phyloP scores from a whole-genome alignment of 2,329 filamentous ascomycete genomes.

The Bretziella fagacearum region DNA sequence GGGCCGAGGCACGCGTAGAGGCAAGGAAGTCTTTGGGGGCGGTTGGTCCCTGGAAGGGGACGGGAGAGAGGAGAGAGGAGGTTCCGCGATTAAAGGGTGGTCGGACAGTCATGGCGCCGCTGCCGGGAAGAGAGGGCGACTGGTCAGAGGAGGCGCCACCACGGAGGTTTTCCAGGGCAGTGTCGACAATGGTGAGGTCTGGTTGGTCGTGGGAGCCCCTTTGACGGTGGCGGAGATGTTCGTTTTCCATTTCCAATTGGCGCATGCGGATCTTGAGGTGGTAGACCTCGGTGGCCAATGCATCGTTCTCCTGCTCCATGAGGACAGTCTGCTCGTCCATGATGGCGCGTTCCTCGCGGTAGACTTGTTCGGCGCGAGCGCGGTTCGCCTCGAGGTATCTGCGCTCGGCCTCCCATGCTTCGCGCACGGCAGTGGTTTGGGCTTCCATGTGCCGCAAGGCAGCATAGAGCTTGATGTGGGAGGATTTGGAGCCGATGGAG shows the following conservation, averaged over 20 bases:
- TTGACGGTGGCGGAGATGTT: background rate
- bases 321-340: slow-evolving; percentile 34
- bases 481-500: no score
- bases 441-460: slow-evolving; percentile 25
- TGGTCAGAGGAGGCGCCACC: background rate
- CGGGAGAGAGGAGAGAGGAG: slow-evolving; percentile 4
- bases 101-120: slow-evolving; percentile 1
- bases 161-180: background rate
- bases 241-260: background rate
- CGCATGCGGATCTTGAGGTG: background rate
- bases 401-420: slow-evolving; percentile 37
- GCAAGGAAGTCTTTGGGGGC: slow-evolving; percentile 23
- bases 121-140: background rate
- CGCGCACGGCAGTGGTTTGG: slow-evolving; percentile 28
- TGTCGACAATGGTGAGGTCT: background rate
- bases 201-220: background rate
- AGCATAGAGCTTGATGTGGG: slow-evolving; percentile 9
- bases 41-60: slow-evolving; percentile 7
- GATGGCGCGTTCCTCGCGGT: slow-evolving; percentile 34
- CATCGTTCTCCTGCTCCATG: slow-evolving; percentile 28
- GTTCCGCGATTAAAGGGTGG: background rate
- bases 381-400: slow-evolving; percentile 37
- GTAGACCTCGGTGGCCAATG: slow-evolving; percentile 16
- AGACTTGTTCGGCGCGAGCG: slow-evolving; percentile 36
- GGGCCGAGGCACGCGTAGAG: slow-evolving; percentile 13